Percentiles rank a stretch among this genome's conserved stretches.
Evolutionary conservation across 306 rosid species (phyloP).

Genomic region (Pueraria montana): DNA sequence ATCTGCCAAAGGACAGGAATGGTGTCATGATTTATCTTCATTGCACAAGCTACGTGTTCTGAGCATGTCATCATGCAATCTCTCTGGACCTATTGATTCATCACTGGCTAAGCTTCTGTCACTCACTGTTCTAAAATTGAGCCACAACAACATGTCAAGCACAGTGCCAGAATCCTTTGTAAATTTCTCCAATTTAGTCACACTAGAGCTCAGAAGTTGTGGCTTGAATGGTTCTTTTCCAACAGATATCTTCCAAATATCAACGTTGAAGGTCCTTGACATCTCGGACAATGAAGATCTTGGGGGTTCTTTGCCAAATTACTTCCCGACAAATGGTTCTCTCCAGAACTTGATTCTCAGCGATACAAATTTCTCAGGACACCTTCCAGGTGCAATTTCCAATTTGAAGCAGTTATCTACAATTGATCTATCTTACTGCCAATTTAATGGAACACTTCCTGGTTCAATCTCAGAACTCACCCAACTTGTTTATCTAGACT

Average conservation of each 20-base stretch:
- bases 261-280: conserved; percentile 47
- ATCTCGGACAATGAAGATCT: conserved; percentile 43
- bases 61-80: conserved; percentile 54
- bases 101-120: conserved; percentile 42
- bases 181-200: conserved; percentile 41
- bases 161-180: conserved; percentile 46
- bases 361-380: conserved; percentile 49
- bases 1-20: conserved; percentile 47
- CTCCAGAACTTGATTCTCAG: conserved; percentile 6
- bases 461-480: conserved; percentile 45
- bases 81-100: conserved; percentile 54
- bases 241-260: conserved; percentile 43
- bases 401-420: conserved; percentile 42
- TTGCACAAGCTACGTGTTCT: conserved; percentile 30
- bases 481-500: conserved; percentile 45
- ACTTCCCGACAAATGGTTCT: conserved; percentile 31
- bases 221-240: conserved; percentile 49
- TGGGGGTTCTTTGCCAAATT: conserved; percentile 48
- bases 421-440: conserved; percentile 45
- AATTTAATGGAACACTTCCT: conserved; percentile 51
- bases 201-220: conserved; percentile 12
- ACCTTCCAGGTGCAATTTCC: conserved; percentile 30
- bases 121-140: conserved; percentile 21
- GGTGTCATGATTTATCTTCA: conserved; percentile 55
- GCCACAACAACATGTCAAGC: conserved; percentile 39